Conservation (phyloP, 805 yeast species). For the Barnettozyma vustinii region DNA sequence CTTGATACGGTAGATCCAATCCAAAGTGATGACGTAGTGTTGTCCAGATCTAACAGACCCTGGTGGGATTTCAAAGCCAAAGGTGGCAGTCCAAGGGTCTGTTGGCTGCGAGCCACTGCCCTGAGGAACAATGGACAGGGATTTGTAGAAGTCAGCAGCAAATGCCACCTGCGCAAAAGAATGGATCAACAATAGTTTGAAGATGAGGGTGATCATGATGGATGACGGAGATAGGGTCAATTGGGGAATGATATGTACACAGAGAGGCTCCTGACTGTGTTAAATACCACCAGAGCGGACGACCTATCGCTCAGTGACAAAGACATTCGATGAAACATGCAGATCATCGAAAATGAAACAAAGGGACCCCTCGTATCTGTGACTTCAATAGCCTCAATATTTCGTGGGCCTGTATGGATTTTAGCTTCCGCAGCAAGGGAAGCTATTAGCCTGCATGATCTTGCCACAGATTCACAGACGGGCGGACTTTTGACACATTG, state of each 20-base stretch:
- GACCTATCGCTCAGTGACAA: neutral
- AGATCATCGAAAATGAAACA: neutral
- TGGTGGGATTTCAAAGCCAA: conserved; percentile 23
- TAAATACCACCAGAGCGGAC: neutral
- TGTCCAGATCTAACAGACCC: conserved; percentile 20
- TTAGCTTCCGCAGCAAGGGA: no score
- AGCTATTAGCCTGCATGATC: neutral
- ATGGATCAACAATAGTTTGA: conserved; percentile 2
- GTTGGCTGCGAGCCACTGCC: conserved; percentile 22
- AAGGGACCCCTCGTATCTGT: neutral
- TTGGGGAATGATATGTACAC: neutral
- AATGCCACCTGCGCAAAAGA: neutral
- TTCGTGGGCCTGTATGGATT: neutral
- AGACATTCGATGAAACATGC: neutral
- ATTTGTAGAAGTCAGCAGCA: conserved; percentile 6
- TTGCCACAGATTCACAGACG: no score
- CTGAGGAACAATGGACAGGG: conserved; percentile 5
- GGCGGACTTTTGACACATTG: no score
- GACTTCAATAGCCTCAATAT: no score
- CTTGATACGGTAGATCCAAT: conserved; percentile 30
- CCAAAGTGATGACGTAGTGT: conserved; percentile 24
- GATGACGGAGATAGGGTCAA: neutral
- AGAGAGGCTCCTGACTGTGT: neutral
- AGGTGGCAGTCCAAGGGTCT: conserved; percentile 29
- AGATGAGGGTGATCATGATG: neutral